These are phyloP conservation scores for Triticum dicoccoides DNA, from an alignment of 176 grass and related monocot genomes.

Conservation along the genomic window DNA sequence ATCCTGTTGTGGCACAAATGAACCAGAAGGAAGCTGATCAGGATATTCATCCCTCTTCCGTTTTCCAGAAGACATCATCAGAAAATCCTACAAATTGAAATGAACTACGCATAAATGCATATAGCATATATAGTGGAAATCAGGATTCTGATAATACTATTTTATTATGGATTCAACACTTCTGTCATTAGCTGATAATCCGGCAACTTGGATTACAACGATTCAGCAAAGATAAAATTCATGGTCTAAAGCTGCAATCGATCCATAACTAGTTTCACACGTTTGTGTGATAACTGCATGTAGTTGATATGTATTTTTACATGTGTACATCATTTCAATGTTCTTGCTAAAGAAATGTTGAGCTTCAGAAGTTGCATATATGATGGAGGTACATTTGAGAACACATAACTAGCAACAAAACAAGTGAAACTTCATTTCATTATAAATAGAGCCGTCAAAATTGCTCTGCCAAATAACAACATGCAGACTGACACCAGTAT, in stretches of 20 bases:
- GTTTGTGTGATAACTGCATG: not conserved
- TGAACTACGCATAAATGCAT: conserved; percentile 7
- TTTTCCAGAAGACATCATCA: conserved; percentile 82
- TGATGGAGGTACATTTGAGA: not conserved
- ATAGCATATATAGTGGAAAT: conserved; percentile 3
- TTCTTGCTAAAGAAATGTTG: not conserved
- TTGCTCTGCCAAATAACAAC: not conserved
- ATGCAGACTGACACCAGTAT: not conserved
- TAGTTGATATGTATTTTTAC: not conserved
- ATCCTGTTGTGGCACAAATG: conserved; percentile 95
- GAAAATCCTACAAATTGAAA: conserved; percentile 62
- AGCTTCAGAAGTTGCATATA: not conserved
- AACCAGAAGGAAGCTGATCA: conserved; percentile 67
- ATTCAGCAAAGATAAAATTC: not conserved
- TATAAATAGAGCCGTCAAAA: conserved; percentile 11
- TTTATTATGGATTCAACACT: not conserved
- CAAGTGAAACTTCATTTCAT: not conserved
- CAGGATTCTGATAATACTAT: not conserved
- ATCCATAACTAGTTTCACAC: not conserved
- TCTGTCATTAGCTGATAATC: not conserved
- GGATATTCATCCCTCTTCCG: conserved; percentile 91
- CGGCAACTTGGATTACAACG: not conserved
- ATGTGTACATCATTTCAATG: not conserved
- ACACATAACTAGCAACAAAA: conserved; percentile 1
- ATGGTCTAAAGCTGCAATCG: not conserved